A percentile compares a stretch with the other conserved stretches of the same genome.
Conservation (phyloP, 306 rosid genomes). For the Astragalus membranaceus region DNA sequence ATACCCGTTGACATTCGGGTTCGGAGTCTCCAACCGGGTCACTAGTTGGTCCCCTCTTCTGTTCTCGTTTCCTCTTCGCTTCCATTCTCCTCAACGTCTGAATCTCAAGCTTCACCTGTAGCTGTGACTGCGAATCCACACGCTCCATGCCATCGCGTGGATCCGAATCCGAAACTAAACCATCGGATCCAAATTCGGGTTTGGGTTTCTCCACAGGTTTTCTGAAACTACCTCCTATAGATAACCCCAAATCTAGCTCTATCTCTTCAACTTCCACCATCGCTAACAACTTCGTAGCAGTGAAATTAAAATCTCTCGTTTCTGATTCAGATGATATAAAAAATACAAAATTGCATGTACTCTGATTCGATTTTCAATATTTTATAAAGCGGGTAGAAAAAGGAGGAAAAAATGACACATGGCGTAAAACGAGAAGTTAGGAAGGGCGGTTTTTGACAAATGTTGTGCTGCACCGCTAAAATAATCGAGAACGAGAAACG, state of each 20-base stretch:
- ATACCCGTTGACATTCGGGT: background rate
- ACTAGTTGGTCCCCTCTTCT: background rate
- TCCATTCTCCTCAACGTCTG: slow-evolving; percentile 15
- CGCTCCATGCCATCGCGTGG: background rate
- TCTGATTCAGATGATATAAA: background rate
- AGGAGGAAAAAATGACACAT: slow-evolving; percentile 17
- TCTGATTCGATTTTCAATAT: background rate
- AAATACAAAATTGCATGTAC: background rate
- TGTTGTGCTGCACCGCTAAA: slow-evolving; percentile 20
- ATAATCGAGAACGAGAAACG: background rate
- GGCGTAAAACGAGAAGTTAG: slow-evolving; percentile 7
- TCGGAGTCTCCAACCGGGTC: background rate
- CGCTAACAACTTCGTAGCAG: background rate
- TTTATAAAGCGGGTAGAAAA: background rate
- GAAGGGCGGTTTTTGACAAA: slow-evolving; percentile 28
- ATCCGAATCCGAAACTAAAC: background rate
- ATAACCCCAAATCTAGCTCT: slow-evolving; percentile 60
- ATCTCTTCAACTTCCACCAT: slow-evolving; percentile 43
- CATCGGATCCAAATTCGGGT: background rate
- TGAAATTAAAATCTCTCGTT: too few relatives aligned
- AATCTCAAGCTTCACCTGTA: background rate
- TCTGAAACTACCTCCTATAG: slow-evolving; percentile 52
- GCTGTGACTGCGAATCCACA: background rate
- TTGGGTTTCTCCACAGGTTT: slow-evolving; percentile 16
- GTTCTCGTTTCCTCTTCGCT: background rate